These are phyloP conservation scores for Alternaria alternata DNA, from an alignment of 2,329 filamentous ascomycete genomes.

Conservation along the genomic window DNA sequence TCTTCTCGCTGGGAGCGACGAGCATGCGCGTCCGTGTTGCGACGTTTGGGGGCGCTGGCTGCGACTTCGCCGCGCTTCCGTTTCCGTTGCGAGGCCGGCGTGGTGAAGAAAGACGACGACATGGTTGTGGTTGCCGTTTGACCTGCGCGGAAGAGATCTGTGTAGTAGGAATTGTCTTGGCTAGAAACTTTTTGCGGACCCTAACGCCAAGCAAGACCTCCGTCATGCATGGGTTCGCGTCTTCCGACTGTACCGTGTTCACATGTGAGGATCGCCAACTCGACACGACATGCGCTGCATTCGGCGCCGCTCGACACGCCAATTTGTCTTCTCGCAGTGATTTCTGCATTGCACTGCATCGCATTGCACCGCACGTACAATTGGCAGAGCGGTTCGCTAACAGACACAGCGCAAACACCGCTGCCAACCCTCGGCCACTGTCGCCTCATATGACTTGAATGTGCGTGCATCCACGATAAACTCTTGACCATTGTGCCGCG, in stretches of 20 bases:
- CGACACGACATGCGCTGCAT: background rate
- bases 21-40: constrained; percentile 58
- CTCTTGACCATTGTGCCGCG: background rate
- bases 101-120: constrained; percentile 95
- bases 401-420: background rate
- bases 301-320: background rate
- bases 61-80: constrained; percentile 71
- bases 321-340: background rate
- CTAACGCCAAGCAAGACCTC: background rate
- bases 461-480: constrained; percentile 1
- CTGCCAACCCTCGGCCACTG: background rate
- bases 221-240: background rate
- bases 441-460: background rate
- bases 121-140: constrained; percentile 26
- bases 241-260: too few species aligned
- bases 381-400: background rate
- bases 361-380: background rate
- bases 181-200: too few species aligned
- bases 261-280: background rate
- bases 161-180: too few species aligned
- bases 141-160: too few species aligned
- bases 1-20: constrained; percentile 68
- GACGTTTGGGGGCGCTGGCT: constrained; percentile 67
- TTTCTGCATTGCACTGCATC: background rate
- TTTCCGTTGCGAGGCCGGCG: constrained; percentile 87